Conservation (phyloP, 805 yeast genomes). For the Candida koratica region DNA sequence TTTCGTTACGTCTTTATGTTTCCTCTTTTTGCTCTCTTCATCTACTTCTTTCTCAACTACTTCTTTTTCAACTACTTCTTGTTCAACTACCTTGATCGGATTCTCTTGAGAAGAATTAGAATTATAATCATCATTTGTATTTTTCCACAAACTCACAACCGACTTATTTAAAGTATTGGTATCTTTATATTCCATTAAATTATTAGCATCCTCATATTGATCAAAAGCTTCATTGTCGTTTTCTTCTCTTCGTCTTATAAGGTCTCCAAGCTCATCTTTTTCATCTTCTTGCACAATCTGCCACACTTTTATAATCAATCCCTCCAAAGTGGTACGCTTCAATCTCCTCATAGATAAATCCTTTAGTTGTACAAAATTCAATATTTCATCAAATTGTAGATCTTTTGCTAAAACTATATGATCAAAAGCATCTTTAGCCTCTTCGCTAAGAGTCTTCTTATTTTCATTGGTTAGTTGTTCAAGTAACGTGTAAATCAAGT, state of each 20-base stretch:
- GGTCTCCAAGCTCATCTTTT: conserved; percentile 47
- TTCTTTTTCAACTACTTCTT: conserved; percentile 3
- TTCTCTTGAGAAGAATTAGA: neutral
- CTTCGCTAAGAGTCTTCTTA: conserved; percentile 26
- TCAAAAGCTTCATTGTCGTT: conserved; percentile 34
- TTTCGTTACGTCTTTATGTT: conserved; percentile 45
- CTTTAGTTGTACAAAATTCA: conserved; percentile 57
- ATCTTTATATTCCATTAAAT: conserved; percentile 63
- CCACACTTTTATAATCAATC: conserved; percentile 59
- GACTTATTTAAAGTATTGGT: conserved; percentile 70
- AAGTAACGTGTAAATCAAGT: conserved; percentile 51
- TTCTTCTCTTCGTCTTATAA: conserved; percentile 17
- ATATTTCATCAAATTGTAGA: conserved; percentile 46
- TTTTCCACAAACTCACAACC: conserved; percentile 68
- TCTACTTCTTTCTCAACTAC: conserved; percentile 1
- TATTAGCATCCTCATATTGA: conserved; percentile 38
- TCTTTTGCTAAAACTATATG: conserved; percentile 61
- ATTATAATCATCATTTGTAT: conserved; percentile 1
- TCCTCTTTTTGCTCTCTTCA: conserved; percentile 38
- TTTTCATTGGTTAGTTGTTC: conserved; percentile 55
- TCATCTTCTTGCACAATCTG: conserved; percentile 57
- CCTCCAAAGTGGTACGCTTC: conserved; percentile 60
- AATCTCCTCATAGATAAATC: conserved; percentile 67
- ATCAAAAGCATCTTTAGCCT: conserved; percentile 32
- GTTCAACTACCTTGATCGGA: neutral